phyloP scores from a whole-genome alignment of 164 flowering plant genomes.

The Vitis cinerea region DNA sequence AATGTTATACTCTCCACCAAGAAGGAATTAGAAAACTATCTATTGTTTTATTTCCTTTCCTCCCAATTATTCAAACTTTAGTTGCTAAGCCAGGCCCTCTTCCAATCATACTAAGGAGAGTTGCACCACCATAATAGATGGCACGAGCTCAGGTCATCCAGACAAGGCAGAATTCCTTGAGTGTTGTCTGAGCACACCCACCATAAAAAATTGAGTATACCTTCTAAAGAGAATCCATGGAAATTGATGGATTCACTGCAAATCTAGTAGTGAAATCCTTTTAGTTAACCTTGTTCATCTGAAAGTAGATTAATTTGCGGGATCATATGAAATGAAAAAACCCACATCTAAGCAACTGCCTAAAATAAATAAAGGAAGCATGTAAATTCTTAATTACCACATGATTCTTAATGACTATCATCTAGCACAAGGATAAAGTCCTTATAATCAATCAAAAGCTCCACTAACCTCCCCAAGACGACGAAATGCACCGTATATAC shows the following conservation, averaged over 20 bases:
- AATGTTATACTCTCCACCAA: too few species aligned
- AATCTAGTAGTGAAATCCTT: neutral
- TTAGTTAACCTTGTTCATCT: neutral
- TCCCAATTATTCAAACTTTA: too few species aligned
- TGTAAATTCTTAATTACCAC: neutral
- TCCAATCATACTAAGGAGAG: too few species aligned
- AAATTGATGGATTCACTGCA: neutral
- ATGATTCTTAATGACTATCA: neutral
- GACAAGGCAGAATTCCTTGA: too few species aligned
- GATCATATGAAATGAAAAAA: neutral
- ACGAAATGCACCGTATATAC: conserved; percentile 96
- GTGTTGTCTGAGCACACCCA: too few species aligned
- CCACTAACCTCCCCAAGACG: conserved; percentile 94
- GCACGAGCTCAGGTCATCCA: too few species aligned
- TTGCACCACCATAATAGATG: too few species aligned
- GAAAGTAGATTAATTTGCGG: neutral
- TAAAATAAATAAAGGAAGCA: neutral
- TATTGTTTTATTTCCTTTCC: too few species aligned
- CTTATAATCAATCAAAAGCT: neutral
- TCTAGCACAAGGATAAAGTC: neutral
- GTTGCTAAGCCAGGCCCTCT: too few species aligned
- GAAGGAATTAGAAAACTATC: too few species aligned
- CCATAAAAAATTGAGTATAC: too few species aligned
- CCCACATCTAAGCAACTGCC: neutral
- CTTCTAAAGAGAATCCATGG: too few species aligned